phyloP scores from a whole-genome alignment of 2,329 filamentous ascomycete genomes.

The Hypoxylon sp. region DNA sequence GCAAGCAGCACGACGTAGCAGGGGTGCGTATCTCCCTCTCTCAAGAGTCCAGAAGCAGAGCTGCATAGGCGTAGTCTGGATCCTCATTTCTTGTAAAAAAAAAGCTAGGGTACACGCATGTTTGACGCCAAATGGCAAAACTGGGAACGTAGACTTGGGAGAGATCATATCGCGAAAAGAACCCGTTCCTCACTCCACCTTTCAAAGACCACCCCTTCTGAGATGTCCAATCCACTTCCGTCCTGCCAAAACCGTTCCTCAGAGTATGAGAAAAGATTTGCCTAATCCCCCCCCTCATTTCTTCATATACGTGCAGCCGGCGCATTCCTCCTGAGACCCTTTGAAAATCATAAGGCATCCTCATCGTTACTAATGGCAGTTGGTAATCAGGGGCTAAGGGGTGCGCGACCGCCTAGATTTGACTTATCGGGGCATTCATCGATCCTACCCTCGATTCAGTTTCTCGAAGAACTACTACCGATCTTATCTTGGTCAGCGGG shows the following conservation, averaged over 20 bases:
- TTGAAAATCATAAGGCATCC: constrained; percentile 26
- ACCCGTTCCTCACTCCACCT: constrained; percentile 45
- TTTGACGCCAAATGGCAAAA: constrained; percentile 32
- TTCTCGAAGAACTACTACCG: constrained; percentile 41
- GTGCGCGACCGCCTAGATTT: constrained; percentile 6
- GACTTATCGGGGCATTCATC: neutral
- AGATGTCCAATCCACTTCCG: constrained; percentile 52
- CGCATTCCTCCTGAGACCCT: neutral
- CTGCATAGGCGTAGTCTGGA: constrained; percentile 9
- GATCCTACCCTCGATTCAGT: constrained; percentile 19
- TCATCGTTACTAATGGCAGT: constrained; percentile 10
- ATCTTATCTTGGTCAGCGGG: constrained; percentile 47
- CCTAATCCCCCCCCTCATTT: constrained; percentile 41
- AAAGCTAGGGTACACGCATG: constrained; percentile 31
- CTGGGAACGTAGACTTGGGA: constrained; percentile 22
- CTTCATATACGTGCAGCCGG: constrained; percentile 48
- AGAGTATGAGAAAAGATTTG: constrained; percentile 51
- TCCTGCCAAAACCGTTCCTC: constrained; percentile 50
- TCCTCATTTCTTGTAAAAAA: constrained; percentile 20
- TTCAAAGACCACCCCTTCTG: constrained; percentile 41
- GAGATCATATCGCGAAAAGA: constrained; percentile 38
- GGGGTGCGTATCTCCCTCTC: neutral
- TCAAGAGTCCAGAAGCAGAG: constrained; percentile 6
- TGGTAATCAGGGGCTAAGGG: constrained; percentile 6
- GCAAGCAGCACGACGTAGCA: neutral